phyloP scores from a whole-genome alignment of 306 rosid genomes.

The Quercus mongolica region DNA sequence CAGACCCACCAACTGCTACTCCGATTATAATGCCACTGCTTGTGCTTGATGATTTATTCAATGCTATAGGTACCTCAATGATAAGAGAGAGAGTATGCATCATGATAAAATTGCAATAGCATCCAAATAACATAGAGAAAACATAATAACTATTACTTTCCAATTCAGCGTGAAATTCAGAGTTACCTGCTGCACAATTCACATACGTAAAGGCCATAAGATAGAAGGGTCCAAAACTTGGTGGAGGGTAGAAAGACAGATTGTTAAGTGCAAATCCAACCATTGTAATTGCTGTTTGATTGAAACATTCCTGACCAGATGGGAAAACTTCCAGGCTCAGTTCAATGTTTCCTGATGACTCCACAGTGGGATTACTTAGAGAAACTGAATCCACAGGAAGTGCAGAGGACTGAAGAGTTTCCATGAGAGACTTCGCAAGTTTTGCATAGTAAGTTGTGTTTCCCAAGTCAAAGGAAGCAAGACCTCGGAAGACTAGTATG shows the following conservation, averaged over 20 bases:
- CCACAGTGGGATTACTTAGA: slow-evolving; percentile 28
- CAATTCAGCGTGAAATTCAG: background rate
- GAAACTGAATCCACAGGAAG: slow-evolving; percentile 50
- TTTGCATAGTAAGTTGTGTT: slow-evolving; percentile 14
- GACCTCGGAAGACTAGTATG: slow-evolving; percentile 49
- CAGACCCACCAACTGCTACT: slow-evolving; percentile 56
- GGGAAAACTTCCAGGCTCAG: slow-evolving; percentile 52
- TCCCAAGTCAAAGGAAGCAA: slow-evolving; percentile 42
- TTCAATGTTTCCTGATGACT: slow-evolving; percentile 30
- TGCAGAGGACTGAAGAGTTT: background rate
- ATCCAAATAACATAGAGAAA: background rate
- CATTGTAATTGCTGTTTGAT: slow-evolving; percentile 26
- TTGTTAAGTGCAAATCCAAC: slow-evolving; percentile 44
- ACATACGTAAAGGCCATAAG: slow-evolving; percentile 10
- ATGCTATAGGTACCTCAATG: slow-evolving; percentile 1
- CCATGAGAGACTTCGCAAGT: slow-evolving; percentile 22
- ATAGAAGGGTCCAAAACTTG: slow-evolving; percentile 46
- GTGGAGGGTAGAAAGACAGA: slow-evolving; percentile 38
- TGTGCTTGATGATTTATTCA: slow-evolving; percentile 1
- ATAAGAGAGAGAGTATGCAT: background rate
- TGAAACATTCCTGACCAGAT: slow-evolving; percentile 35
- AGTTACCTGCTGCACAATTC: slow-evolving; percentile 37
- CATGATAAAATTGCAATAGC: background rate
- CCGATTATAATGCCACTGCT: slow-evolving; percentile 48
- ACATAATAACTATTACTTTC: background rate